phyloP scores from a whole-genome alignment of 345 rosid species.

The Nasturtium officinale region DNA sequence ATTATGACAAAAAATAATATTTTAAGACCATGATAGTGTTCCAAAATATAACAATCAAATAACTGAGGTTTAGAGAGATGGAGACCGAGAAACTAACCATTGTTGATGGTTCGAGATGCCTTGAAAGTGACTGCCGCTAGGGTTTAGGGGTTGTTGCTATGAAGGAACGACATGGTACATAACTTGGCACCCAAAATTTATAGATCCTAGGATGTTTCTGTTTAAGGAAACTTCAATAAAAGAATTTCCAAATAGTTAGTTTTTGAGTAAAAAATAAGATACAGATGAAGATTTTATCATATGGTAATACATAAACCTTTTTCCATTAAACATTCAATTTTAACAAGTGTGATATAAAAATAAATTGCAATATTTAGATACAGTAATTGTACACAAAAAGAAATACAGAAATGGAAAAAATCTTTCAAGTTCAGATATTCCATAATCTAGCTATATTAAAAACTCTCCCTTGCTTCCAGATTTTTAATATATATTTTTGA shows the following conservation, averaged over 20 bases:
- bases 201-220: neutral
- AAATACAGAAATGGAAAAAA: no score
- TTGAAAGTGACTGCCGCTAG: neutral
- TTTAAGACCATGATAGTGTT: slow-evolving; percentile 49
- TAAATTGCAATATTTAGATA: no score
- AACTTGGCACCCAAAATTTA: neutral
- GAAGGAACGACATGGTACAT: slow-evolving; percentile 1
- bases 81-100: slow-evolving; percentile 15
- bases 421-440: no score
- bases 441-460: no score
- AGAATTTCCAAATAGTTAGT: neutral
- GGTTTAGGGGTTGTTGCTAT: slow-evolving; percentile 13
- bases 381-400: neutral
- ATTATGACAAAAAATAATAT: no score
- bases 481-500: no score
- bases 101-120: slow-evolving; percentile 50
- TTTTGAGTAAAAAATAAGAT: neutral
- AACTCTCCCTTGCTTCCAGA: no score
- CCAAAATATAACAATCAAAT: neutral
- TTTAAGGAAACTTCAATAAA: neutral
- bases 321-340: neutral
- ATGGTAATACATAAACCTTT: neutral
- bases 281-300: neutral
- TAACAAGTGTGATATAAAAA: neutral
- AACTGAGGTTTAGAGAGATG: neutral